Conservation (phyloP, 2,329 filamentous ascomycete species). For the Cercospora sp. region DNA sequence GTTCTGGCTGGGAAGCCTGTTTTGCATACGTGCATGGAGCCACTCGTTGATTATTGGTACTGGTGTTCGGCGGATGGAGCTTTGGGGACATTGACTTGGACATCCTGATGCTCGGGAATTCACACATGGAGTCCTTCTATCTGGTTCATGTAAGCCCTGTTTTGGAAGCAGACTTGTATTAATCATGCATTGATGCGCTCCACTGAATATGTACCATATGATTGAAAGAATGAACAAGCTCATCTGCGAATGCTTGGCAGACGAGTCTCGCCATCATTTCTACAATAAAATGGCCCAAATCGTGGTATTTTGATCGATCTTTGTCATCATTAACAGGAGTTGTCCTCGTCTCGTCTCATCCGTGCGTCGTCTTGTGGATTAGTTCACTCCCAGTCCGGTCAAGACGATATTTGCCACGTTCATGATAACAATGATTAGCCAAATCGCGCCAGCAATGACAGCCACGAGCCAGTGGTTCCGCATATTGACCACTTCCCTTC, state of each 20-base stretch:
- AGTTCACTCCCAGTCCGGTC: slow-evolving; percentile 53
- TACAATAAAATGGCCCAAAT: not conserved
- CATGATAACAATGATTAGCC: slow-evolving; percentile 74
- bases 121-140: not conserved
- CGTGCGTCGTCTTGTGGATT: not conserved
- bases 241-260: not conserved
- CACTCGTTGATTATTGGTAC: not conserved
- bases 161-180: not conserved
- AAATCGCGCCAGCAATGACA: slow-evolving; percentile 61
- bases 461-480: slow-evolving; percentile 68
- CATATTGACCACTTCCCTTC: slow-evolving; percentile 55
- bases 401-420: slow-evolving; percentile 76
- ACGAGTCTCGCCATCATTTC: not conserved
- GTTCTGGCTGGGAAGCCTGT: not conserved
- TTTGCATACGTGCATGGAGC: not conserved
- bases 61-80: not conserved
- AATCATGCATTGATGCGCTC: not conserved
- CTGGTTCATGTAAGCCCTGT: not conserved
- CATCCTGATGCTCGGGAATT: not conserved
- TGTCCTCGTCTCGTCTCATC: not conserved
- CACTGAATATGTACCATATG: not conserved
- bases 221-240: not conserved
- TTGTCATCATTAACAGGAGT: not conserved
- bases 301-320: not conserved
- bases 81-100: not conserved